phyloP scores from a whole-genome alignment of 1,284 basidiomycete genomes.

The Fomitopsis betulina region DNA sequence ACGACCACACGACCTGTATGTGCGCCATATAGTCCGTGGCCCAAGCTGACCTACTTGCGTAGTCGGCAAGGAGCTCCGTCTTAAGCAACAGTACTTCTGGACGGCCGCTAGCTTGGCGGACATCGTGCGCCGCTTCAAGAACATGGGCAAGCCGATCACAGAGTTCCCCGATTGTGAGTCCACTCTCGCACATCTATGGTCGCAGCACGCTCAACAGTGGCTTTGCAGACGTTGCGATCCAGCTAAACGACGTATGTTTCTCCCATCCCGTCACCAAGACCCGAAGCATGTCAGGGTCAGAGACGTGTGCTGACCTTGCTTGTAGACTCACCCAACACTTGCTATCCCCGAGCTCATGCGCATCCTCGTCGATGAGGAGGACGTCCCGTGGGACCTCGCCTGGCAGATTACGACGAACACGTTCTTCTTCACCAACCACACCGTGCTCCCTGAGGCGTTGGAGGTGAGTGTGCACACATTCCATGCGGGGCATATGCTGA shows the following conservation, averaged over 20 bases:
- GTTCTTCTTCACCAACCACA: conserved; percentile 94
- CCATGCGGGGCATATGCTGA: background rate
- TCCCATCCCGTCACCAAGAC: background rate
- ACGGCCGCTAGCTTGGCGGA: conserved; percentile 83
- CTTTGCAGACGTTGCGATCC: conserved; percentile 72
- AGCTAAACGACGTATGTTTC: conserved; percentile 74
- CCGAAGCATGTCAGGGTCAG: no score
- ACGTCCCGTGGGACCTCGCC: conserved; percentile 75
- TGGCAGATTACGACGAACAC: conserved; percentile 87
- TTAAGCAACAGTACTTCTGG: conserved; percentile 96
- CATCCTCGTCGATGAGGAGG: conserved; percentile 85
- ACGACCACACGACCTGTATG: conserved; percentile 72
- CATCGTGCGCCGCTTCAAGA: conserved; percentile 81
- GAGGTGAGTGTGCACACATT: conserved; percentile 31
- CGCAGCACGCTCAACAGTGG: background rate
- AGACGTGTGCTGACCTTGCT: background rate
- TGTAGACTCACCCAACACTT: conserved; percentile 88
- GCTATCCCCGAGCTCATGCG: conserved; percentile 95
- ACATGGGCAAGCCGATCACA: conserved; percentile 67
- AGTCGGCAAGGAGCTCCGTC: conserved; percentile 87
- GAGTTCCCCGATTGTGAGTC: conserved; percentile 77
- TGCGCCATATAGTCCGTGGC: background rate
- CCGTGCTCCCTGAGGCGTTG: conserved; percentile 59
- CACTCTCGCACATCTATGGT: background rate
- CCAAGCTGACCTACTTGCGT: background rate